Evolutionary conservation across 352 stramenopile species (phyloP), one percentile per base, ranked within the genome.

Genomic region (Pythium aristosporum): DNA sequence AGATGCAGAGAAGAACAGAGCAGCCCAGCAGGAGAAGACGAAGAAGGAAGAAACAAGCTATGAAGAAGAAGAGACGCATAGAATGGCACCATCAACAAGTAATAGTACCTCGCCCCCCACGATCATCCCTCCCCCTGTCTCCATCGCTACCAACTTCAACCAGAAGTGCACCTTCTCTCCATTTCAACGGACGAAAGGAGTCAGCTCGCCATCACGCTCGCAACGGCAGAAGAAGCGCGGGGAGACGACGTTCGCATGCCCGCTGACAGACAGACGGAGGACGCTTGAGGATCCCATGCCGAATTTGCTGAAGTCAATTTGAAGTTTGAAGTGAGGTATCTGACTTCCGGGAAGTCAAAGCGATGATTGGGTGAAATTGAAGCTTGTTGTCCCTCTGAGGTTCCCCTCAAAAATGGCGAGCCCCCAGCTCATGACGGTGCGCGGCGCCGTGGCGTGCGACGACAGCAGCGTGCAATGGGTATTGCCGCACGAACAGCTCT

Each of bases 401-500:
- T 11, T 15, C 10, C 44, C 4, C 11, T 5, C 10, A 1, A 50
- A 32, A 12, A 69, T 65, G 63, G 25, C 56, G 39, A 56, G 37
- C 37, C 23, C 20, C 28, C 46, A 65, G 61, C 46, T 73, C 39
- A 57, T 65, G 61, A 77, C 70, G 12, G 73, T 91, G 50, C 55
- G 60, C 20, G 82, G 80, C 16, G 54, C 77, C 21, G 74, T 91
- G 20, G 25, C 64, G 13, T 73, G 69, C 28, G 59, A 67, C n/a
- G 32, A 30, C 5, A 64, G 75, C 18, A 56, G 61, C 34, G 74
- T 92, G n/a, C 61, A 60, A 8, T 57, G 67, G 43, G 61, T 75
- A 10, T 73, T 90, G 4, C 83, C 83, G 5, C 79, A 88, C 42
- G 79, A 88, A 36, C 79, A 76, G 39, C 65, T 89, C n/a, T 68